Evolutionary conservation across 371 early-diverging fungal species (phyloP).

Genomic region (Coemansia sp.): DNA sequence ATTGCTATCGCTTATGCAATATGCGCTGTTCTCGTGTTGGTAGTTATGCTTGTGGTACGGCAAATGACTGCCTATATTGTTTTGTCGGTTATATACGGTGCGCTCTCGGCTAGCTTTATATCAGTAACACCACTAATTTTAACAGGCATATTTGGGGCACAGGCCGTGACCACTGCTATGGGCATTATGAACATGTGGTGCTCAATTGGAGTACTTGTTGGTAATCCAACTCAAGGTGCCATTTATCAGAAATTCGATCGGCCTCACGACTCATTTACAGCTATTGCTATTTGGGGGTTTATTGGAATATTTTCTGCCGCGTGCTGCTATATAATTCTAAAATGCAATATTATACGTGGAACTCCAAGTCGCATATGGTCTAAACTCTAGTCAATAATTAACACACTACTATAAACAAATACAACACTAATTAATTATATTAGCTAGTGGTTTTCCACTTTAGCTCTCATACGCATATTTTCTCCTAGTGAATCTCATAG

Average conservation of each 20-base stretch:
- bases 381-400: slow-evolving; percentile 2
- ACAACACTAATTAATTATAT: no score
- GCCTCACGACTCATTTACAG: slow-evolving; percentile 20
- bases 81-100: slow-evolving; percentile 34
- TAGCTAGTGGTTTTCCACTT: no score
- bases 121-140: slow-evolving; percentile 32
- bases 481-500: no score
- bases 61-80: slow-evolving; percentile 28
- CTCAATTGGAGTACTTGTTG: slow-evolving; percentile 30
- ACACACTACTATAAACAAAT: not conserved
- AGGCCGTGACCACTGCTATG: slow-evolving; percentile 33
- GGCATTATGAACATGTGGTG: slow-evolving; percentile 41
- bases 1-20: slow-evolving; percentile 13
- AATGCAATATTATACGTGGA: slow-evolving; percentile 8
- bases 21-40: slow-evolving; percentile 25
- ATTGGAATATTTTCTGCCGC: slow-evolving; percentile 18
- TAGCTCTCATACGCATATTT: no score
- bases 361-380: slow-evolving; percentile 16
- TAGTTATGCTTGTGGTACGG: slow-evolving; percentile 25
- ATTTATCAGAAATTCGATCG: slow-evolving; percentile 38
- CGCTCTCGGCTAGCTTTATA: slow-evolving; percentile 28
- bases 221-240: slow-evolving; percentile 42
- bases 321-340: slow-evolving; percentile 21
- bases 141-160: slow-evolving; percentile 27
- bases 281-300: slow-evolving; percentile 34